Evolutionary conservation across 1,139 yeast species (phyloP), one percentile per base, ranked within the genome.

Genomic region (Geotrichum australiense): DNA sequence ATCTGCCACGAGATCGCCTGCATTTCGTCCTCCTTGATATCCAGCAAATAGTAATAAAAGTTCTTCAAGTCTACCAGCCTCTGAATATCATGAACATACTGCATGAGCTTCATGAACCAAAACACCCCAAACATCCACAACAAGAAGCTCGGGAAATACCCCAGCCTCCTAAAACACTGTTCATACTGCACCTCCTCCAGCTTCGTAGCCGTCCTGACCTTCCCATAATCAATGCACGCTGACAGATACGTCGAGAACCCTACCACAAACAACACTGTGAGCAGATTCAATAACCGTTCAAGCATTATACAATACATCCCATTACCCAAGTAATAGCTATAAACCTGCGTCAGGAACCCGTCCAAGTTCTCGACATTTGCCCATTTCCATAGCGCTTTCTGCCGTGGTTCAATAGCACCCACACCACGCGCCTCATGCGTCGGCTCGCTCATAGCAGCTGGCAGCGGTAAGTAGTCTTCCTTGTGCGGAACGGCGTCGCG

Each of bases 1-100:
- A 80, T 76, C 46, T 81, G 84, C 98, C 98, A 91, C 15, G 94
- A 80, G 12, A 93, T 84, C 0, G 97, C 89, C 68, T 85, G 94
- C 50, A 91, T 67, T 54, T 91, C 98, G 46, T 78, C 80, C 53
- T 84, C 91, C 2, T 76, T 63, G 18, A 89, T 78, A 16, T 76
- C 76, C 22, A 91, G 68, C 42, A 91, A 66, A 50, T 84, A 73
- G 41, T 65, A 65, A 59, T 77, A 84, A 54, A 83, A 83, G 50
- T 78, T 74, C 45, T 70, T 69, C 48, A 84, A 72, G 52, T 82
- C 93, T 42, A 68, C 63, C 34, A 82, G 64, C 46, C 80, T 73
- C 45, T 71, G 71, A 15, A 69, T 53, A 35, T 69, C 68, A 18
- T 58, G 46, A 14, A 62, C 48, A 29, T 84, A 68, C 53, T 86